A percentile compares a stretch with the other conserved stretches of the same genome.
Conservation (phyloP, 1,284 basidiomycete species). For the Cryptococcus neoformans region DNA sequence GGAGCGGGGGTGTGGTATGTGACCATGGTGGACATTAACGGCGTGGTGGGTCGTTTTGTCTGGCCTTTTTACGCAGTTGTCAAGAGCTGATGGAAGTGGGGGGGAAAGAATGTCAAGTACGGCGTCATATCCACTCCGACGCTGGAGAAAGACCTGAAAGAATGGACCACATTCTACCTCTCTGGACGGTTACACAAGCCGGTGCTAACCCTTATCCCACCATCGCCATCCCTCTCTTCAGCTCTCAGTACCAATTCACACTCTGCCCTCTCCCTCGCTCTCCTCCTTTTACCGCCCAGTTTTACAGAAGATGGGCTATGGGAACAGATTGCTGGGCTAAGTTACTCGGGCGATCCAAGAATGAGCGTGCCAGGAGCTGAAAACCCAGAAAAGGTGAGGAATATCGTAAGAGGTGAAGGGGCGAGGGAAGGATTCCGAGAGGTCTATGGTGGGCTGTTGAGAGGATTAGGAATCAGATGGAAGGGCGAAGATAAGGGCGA, state of each 20-base stretch:
- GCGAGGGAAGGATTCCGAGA: conserved; percentile 72
- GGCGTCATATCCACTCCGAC: conserved; percentile 92
- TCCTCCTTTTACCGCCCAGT: conserved; percentile 57
- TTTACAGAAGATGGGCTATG: conserved; percentile 82
- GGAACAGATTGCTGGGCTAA: conserved; percentile 78
- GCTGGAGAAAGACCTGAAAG: conserved; percentile 81
- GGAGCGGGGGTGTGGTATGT: conserved; percentile 96
- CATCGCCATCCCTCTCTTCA: conserved; percentile 73
- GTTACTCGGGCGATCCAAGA: conserved; percentile 80
- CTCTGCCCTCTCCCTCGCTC: conserved; percentile 79
- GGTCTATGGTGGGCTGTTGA: conserved; percentile 75
- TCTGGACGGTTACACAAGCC: conserved; percentile 98
- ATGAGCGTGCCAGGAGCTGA: conserved; percentile 89
- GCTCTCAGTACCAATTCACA: conserved; percentile 92
- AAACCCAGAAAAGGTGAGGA: conserved; percentile 89
- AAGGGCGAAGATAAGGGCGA: conserved; percentile 4
- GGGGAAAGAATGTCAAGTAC: conserved; percentile 82
- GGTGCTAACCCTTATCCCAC: conserved; percentile 78
- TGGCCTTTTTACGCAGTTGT: neutral
- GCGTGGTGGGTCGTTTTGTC: conserved; percentile 62
- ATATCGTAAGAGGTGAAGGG: conserved; percentile 79
- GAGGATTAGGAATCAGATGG: conserved; percentile 45
- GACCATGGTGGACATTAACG: conserved; percentile 76
- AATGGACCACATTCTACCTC: conserved; percentile 92
- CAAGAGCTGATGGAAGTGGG: neutral